A percentile compares a stretch with the other conserved stretches of the same genome.
Conservation (phyloP, 1,139 yeast species). For the Kluyveromyces sp. region DNA sequence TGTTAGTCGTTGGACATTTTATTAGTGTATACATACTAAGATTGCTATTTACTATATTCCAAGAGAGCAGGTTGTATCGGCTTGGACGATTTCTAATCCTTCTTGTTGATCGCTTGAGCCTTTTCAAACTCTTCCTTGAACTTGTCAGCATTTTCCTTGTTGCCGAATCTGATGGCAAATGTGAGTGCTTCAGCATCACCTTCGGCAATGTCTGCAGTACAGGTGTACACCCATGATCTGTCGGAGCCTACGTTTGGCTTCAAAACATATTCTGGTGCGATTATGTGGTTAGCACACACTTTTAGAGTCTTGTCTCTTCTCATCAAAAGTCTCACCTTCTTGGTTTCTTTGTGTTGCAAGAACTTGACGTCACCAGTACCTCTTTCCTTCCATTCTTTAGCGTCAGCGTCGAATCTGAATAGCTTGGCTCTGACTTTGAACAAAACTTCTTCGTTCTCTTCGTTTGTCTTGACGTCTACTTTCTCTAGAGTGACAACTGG, state of each 20-base stretch:
- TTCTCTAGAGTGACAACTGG: constrained; percentile 92
- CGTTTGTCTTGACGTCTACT: constrained; percentile 95
- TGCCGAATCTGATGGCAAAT: constrained; percentile 93
- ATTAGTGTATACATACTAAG: background rate
- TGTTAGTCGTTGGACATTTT: background rate
- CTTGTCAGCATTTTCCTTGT: constrained; percentile 93
- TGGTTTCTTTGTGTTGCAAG: constrained; percentile 75
- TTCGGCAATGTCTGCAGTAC: constrained; percentile 90
- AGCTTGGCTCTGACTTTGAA: constrained; percentile 91
- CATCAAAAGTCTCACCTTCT: constrained; percentile 87
- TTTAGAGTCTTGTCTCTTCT: constrained; percentile 98
- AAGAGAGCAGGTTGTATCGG: too few species aligned
- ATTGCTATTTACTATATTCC: constrained; percentile 6
- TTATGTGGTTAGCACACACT: constrained; percentile 95
- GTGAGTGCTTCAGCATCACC: constrained; percentile 96
- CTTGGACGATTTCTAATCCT: constrained; percentile 8
- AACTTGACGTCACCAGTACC: constrained; percentile 98
- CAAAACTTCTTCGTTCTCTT: constrained; percentile 86
- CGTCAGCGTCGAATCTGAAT: constrained; percentile 76
- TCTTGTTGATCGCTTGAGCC: constrained; percentile 62
- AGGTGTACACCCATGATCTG: constrained; percentile 96
- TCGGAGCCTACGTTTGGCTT: constrained; percentile 95
- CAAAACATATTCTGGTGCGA: constrained; percentile 76
- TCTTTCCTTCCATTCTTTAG: constrained; percentile 98
- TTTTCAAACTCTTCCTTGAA: constrained; percentile 88